These are phyloP conservation scores for Cadophora gregata DNA, from an alignment of 2,329 filamentous ascomycete genomes.

Conservation along the genomic window DNA sequence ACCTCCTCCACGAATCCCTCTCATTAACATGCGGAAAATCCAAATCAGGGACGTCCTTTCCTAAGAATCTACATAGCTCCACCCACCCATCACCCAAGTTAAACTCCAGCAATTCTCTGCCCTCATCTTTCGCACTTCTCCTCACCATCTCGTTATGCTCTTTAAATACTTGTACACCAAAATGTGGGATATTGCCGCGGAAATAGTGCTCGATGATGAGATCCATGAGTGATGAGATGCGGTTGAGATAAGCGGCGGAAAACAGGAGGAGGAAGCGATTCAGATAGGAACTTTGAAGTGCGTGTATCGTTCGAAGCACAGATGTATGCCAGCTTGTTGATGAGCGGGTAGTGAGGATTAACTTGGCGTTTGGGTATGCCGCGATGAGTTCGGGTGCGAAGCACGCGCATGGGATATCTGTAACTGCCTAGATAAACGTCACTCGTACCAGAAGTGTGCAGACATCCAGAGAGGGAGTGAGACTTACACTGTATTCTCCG, in stretches of 20 bases:
- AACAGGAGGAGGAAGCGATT: slow-evolving; percentile 7
- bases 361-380: slow-evolving; percentile 47
- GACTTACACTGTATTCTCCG: not conserved
- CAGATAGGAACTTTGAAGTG: slow-evolving; percentile 6
- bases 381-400: slow-evolving; percentile 46
- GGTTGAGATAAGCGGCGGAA: not conserved
- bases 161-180: slow-evolving; percentile 3
- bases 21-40: slow-evolving; percentile 23
- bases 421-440: slow-evolving; percentile 33
- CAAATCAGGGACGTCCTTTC: slow-evolving; percentile 29
- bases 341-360: slow-evolving; percentile 45
- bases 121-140: slow-evolving; percentile 47
- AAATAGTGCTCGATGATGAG: slow-evolving; percentile 14
- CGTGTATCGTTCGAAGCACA: slow-evolving; percentile 7
- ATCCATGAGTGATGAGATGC: not conserved
- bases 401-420: slow-evolving; percentile 44
- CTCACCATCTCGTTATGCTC: slow-evolving; percentile 15
- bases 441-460: too few relatives aligned
- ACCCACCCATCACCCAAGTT: slow-evolving; percentile 51
- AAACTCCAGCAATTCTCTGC: slow-evolving; percentile 48
- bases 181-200: not conserved
- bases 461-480: too few relatives aligned
- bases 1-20: slow-evolving; percentile 16
- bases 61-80: slow-evolving; percentile 52
- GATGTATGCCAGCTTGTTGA: slow-evolving; percentile 37